Conservation (phyloP, 1,284 basidiomycete genomes). For the Takashimella koratensis region DNA sequence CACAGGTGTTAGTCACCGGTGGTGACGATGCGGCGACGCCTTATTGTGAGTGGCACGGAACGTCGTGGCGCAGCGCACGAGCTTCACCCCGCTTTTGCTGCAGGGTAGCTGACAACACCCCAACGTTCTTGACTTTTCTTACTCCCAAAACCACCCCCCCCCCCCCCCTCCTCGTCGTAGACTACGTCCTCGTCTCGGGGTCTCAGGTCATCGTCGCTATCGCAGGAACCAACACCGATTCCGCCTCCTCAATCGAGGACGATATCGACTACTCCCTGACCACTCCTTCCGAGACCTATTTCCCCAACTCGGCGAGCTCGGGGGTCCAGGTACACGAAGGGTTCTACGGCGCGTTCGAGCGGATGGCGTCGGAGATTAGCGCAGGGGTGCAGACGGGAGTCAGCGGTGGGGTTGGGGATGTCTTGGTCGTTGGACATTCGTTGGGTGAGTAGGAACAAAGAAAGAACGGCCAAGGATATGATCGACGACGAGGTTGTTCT, state of each 20-base stretch:
- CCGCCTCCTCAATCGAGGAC: slow-evolving; percentile 12
- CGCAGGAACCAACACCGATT: slow-evolving; percentile 17
- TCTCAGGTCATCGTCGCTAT: slow-evolving; percentile 17
- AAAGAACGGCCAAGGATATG: no score
- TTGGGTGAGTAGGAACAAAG: slow-evolving; percentile 22
- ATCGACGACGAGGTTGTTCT: neutral
- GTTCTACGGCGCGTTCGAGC: slow-evolving; percentile 21
- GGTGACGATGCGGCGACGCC: slow-evolving; percentile 15
- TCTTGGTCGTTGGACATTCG: slow-evolving; percentile 29
- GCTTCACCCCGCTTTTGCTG: no score
- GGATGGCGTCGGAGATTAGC: slow-evolving; percentile 10
- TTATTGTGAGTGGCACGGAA: slow-evolving; percentile 14
- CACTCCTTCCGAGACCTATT: slow-evolving; percentile 4
- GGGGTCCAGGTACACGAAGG: slow-evolving; percentile 20
- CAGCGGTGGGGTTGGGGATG: slow-evolving; percentile 6
- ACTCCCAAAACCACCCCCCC: neutral
- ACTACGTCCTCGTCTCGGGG: slow-evolving; percentile 9
- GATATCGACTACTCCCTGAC: slow-evolving; percentile 18
- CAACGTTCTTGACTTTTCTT: neutral
- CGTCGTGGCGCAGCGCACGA: neutral
- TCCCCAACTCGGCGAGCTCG: slow-evolving; percentile 9
- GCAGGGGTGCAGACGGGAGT: slow-evolving; percentile 5
- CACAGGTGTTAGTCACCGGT: slow-evolving; percentile 12
- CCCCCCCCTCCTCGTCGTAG: neutral
- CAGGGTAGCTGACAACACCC: neutral